Evolutionary conservation across 2,329 filamentous ascomycete species (phyloP).

Genomic region (Periconia sp.): DNA sequence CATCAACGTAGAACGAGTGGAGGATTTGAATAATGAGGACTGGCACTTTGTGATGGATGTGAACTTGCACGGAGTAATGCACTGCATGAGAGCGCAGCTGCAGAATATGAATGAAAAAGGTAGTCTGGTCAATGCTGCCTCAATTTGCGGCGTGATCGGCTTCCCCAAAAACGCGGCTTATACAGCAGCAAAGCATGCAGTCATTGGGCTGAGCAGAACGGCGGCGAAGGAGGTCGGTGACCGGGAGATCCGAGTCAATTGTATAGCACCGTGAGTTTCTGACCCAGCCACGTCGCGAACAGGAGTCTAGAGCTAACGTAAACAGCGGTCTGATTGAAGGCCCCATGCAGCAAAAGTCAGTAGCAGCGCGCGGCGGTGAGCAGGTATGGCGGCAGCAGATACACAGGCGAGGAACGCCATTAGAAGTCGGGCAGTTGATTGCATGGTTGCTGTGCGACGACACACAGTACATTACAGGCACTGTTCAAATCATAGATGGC

Average conservation of each 20-base stretch:
- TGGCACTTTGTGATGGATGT: constrained; percentile 22
- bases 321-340: constrained; percentile 16
- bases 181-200: constrained; percentile 33
- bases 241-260: constrained; percentile 14
- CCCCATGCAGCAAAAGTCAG: constrained; percentile 16
- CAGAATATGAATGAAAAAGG: constrained; percentile 16
- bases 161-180: constrained; percentile 23
- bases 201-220: constrained; percentile 38
- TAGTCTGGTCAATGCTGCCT: constrained; percentile 13
- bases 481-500: constrained; percentile 52
- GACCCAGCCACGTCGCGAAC: too few species aligned
- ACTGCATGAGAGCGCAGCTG: constrained; percentile 16
- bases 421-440: constrained; percentile 49
- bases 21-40: constrained; percentile 21
- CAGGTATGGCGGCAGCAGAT: constrained; percentile 19
- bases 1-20: constrained; percentile 7
- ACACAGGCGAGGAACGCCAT: constrained; percentile 15
- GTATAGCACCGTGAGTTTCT: background rate
- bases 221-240: constrained; percentile 31
- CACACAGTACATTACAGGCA: constrained; percentile 52
- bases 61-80: constrained; percentile 15
- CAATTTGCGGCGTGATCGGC: constrained; percentile 14
- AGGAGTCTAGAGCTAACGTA: too few species aligned
- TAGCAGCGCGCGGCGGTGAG: constrained; percentile 15
- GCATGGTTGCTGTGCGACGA: constrained; percentile 53